phyloP scores from a whole-genome alignment of 179 eudicot species.

The Nepenthes alata region DNA sequence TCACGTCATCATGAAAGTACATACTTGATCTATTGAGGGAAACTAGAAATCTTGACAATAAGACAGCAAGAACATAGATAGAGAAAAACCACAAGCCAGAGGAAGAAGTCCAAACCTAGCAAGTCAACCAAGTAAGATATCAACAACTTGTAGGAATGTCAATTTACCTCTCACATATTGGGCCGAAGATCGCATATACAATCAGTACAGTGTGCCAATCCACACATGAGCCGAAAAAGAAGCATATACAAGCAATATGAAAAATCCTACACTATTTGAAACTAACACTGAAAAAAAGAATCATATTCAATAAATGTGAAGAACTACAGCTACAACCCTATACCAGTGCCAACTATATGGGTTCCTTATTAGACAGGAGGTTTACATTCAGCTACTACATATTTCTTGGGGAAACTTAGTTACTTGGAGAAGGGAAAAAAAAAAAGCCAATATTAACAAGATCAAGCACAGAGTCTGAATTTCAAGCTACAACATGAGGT shows the following conservation, averaged over 20 bases:
- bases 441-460: neutral
- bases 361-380: neutral
- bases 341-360: neutral
- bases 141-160: neutral
- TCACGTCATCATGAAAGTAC: neutral
- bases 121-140: neutral
- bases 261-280: neutral
- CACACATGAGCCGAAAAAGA: neutral
- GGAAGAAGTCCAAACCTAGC: neutral
- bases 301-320: neutral
- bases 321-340: neutral
- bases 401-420: neutral
- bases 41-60: too few species aligned
- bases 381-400: neutral
- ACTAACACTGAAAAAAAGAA: neutral
- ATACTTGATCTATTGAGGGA: neutral
- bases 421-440: neutral
- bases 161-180: neutral
- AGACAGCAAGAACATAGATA: neutral
- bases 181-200: neutral
- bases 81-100: neutral
- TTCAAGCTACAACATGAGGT: neutral
- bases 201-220: neutral
- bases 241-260: neutral
- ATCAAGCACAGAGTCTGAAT: slow-evolving; percentile 2